phyloP scores from a whole-genome alignment of 75 land plant genomes.

The Larix kaempferi region DNA sequence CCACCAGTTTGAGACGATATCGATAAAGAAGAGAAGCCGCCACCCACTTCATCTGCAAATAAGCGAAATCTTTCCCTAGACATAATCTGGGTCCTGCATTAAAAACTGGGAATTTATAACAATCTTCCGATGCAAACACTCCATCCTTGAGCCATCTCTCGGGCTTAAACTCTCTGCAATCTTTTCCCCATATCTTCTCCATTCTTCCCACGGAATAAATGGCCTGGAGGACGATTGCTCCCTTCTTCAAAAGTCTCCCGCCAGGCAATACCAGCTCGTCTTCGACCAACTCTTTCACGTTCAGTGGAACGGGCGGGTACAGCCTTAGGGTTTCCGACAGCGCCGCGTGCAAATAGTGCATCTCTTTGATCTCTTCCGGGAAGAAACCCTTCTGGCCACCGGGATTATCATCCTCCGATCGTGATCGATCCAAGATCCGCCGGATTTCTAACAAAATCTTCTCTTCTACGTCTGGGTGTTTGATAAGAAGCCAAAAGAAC shows the following conservation, averaged over 20 bases:
- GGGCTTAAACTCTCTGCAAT: conserved; percentile 59
- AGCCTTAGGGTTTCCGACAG: conserved; percentile 79
- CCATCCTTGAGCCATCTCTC: conserved; percentile 72
- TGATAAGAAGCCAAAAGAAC: background rate
- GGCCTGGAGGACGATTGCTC: conserved; percentile 42
- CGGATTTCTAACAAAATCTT: conserved; percentile 10
- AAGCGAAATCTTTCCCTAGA: conserved; percentile 79
- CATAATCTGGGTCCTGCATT: conserved; percentile 77
- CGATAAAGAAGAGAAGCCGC: conserved; percentile 54
- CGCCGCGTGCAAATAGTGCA: conserved; percentile 82
- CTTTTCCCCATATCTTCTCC: conserved; percentile 78
- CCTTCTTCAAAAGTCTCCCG: conserved; percentile 56
- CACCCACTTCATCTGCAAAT: conserved; percentile 60
- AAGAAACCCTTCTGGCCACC: too few relatives aligned
- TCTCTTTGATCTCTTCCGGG: conserved; percentile 51
- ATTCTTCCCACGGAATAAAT: conserved; percentile 76
- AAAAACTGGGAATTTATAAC: conserved; percentile 70
- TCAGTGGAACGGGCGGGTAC: conserved; percentile 47
- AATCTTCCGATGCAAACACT: conserved; percentile 38
- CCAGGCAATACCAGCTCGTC: conserved; percentile 38
- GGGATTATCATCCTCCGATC: too few relatives aligned
- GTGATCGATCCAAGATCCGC: background rate
- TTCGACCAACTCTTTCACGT: too few relatives aligned
- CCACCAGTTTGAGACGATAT: conserved; percentile 48
- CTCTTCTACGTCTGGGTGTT: conserved; percentile 47